Base-by-base conservation (phyloP, 2,329 filamentous ascomycete genomes). In the Teratosphaeria viscida region DNA sequence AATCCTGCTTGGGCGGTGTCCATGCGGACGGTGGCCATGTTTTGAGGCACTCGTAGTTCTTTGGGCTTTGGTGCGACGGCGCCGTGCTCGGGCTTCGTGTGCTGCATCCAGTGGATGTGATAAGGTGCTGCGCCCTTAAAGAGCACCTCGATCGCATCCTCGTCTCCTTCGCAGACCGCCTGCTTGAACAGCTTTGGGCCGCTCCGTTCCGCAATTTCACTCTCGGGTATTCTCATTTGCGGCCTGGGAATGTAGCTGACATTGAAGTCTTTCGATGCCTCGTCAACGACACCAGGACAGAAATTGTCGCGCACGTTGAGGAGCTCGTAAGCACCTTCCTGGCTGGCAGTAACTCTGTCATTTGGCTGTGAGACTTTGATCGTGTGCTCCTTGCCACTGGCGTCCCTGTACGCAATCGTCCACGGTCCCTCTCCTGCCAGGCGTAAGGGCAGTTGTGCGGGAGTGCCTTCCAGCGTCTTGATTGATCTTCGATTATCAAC, bases 121-220 rank as follows among this genome's bases (percentile, higher is more conserved):
- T 88, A 97, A 1, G 94, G 94, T 39, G 92, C 83, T 56, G 86
- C 82, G 59, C 89, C 92, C 71, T 83, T 83, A 62, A 99, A 81
- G 52, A 82, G 81, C 57, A 99, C 78, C 68, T 96, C 91, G 59
- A 96, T 85, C 3, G 86, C 85, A 72, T 96, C 92, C 68, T 96
- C 88, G 62, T 97, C 92, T 34, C 92, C 92, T 76, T 99, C 92
- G 70, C 94, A 99, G 34, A 99, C 87, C 62, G 92, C 86, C 52
- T 85, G 82, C 74, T 95, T 95, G 66, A 85, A 72, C 70, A 86
- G 88, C 37, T 80, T 79, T 32, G 79, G 77, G 16, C 79, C 77
- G 39, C 80, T 69, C 16, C 69, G 74, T 11, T 77, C 77, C 54
- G 89, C 79, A 54, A 85, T 82, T 19, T 83, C 83, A 61, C 87